Percentiles rank a stretch among this genome's conserved stretches.
Evolutionary conservation across 176 grass and related monocot genomes (phyloP).

Genomic region (Saccharum officinarum): DNA sequence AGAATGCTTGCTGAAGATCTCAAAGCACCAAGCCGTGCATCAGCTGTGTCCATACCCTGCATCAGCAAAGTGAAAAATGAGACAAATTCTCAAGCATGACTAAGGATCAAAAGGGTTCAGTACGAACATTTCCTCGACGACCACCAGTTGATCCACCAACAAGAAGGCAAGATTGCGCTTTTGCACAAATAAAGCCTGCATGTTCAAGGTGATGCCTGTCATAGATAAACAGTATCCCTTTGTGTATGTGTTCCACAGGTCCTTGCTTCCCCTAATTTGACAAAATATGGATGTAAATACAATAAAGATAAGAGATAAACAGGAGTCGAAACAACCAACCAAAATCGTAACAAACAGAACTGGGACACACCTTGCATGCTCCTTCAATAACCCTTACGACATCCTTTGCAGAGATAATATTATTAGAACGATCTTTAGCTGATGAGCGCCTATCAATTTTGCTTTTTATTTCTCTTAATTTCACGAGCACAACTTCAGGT

Average conservation of each 20-base stretch:
- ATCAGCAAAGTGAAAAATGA: slow-evolving; percentile 27
- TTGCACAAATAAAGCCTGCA: slow-evolving; percentile 95
- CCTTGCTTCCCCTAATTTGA: slow-evolving; percentile 93
- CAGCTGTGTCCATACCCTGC: slow-evolving; percentile 62
- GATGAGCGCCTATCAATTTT: slow-evolving; percentile 77
- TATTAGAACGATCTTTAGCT: slow-evolving; percentile 78
- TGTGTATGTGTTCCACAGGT: slow-evolving; percentile 95
- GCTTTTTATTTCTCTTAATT: slow-evolving; percentile 94
- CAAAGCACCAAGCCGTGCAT: slow-evolving; percentile 70
- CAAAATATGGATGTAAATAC: slow-evolving; percentile 27
- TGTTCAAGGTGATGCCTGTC: slow-evolving; percentile 97
- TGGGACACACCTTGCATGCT: slow-evolving; percentile 63
- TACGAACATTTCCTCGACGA: slow-evolving; percentile 60
- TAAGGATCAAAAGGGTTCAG: slow-evolving; percentile 14
- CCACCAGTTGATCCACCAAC: slow-evolving; percentile 75
- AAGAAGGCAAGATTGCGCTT: slow-evolving; percentile 90
- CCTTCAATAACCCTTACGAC: slow-evolving; percentile 91
- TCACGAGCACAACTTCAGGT: slow-evolving; percentile 91
- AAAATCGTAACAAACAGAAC: slow-evolving; percentile 7
- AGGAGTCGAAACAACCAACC: background rate
- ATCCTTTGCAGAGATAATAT: slow-evolving; percentile 87
- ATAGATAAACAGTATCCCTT: slow-evolving; percentile 92
- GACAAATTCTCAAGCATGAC: background rate
- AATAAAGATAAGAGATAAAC: slow-evolving; percentile 4
- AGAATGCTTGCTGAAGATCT: slow-evolving; percentile 68